phyloP scores from a whole-genome alignment of 345 rosid genomes.

The Citrus glauca region DNA sequence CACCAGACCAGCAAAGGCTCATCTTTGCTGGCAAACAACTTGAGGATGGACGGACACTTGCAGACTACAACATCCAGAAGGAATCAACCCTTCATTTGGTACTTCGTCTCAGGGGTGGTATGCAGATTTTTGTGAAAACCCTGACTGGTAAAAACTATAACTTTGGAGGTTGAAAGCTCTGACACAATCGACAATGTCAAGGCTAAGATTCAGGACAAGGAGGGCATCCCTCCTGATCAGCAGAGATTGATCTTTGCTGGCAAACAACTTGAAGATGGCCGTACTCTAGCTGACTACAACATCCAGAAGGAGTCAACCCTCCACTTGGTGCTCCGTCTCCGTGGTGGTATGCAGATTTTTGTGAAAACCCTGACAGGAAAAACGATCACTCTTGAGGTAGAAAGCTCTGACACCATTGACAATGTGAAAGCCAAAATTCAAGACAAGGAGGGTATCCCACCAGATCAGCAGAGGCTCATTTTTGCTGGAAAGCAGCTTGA shows the following conservation, averaged over 20 bases:
- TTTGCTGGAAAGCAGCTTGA: slow-evolving; percentile 4
- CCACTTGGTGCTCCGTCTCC: slow-evolving; percentile 5
- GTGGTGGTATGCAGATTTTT: slow-evolving; percentile 5
- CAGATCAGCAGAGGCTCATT: slow-evolving; percentile 15
- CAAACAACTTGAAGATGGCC: slow-evolving; percentile 3
- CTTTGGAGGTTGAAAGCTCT: slow-evolving; percentile 18
- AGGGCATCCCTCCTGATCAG: slow-evolving; percentile 19
- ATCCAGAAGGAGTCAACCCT: slow-evolving; percentile 8
- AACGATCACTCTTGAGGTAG: slow-evolving; percentile 19
- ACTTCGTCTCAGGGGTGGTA: slow-evolving; percentile 26
- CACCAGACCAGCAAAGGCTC: slow-evolving; percentile 26
- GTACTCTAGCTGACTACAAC: not conserved
- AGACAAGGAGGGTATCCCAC: slow-evolving; percentile 21
- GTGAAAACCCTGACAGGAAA: slow-evolving; percentile 13
- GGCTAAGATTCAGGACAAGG: slow-evolving; percentile 25
- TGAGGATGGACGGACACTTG: slow-evolving; percentile 27
- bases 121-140: slow-evolving; percentile 32
- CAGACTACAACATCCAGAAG: slow-evolving; percentile 30
- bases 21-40: slow-evolving; percentile 29
- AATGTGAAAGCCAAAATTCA: slow-evolving; percentile 13
- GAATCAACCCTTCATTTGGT: slow-evolving; percentile 32
- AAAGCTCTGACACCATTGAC: slow-evolving; percentile 16
- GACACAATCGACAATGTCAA: slow-evolving; percentile 25
- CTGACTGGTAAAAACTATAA: slow-evolving; percentile 26
- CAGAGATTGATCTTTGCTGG: slow-evolving; percentile 18